Evolutionary conservation across 805 yeast species (phyloP), one percentile per base, ranked within the genome.

Genomic region (Metschnikowia henanensis): DNA sequence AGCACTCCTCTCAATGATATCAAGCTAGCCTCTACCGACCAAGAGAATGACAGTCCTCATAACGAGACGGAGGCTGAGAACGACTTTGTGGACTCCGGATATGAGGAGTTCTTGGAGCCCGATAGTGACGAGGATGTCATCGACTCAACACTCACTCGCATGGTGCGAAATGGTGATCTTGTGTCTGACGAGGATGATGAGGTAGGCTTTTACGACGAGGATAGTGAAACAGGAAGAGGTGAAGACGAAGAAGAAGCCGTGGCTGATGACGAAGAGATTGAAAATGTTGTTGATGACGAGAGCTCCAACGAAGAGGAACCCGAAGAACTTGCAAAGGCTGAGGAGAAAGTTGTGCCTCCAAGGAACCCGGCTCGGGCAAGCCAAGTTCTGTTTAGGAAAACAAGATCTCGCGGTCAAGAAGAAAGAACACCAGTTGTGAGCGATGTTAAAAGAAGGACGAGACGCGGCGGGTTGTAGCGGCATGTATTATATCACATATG

Each of bases 241-340:
- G 51, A 53, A 5, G 51, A 51, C 12, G 61, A 53, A 6, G 69
- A 58, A 26, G 64, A 52, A 9, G 60, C 50, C 3, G 63, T 54
- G 58, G 43, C 39, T 3, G 45, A 23, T 30, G 39, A 22, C 9
- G 42, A 44, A 3, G 57, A 43, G 5, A 48, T 33, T 9, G 41
- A 35, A 4, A 48, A 37, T 4, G 51, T 29, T 10, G 57, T 47
- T n/a, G 61, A 43, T 3, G 58, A 51, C 7, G 54, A 46, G 3
- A 50, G 46, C 7, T 48, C 45, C 12, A 49, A 32, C 2, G 50
- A 39, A 12, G 49, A 41, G 2, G 60, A 53, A 10, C 52, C 8
- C 12, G 26, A 23, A 13, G 26, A 23, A 2, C 26, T 23, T 5
- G 26, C 26, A 23, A 13, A 23, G 5, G 12, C 12, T n/a, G 22